phyloP scores from a whole-genome alignment of 306 rosid genomes.

The Rubus parviflorus region DNA sequence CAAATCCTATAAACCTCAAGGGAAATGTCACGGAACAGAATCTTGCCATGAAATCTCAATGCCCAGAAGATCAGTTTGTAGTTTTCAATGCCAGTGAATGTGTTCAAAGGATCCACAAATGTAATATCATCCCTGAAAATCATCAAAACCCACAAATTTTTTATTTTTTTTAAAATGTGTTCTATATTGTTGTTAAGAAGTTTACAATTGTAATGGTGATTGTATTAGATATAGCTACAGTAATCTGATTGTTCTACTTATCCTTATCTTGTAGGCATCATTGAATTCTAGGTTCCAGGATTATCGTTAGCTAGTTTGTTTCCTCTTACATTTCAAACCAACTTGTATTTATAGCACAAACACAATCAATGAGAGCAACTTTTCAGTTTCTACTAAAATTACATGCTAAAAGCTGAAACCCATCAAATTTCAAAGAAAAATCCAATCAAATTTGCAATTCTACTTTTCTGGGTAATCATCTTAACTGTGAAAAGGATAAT shows the following conservation, averaged over 20 bases:
- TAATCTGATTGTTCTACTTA: not conserved
- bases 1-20: slow-evolving; percentile 78
- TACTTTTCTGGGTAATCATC: not conserved
- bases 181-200: not conserved
- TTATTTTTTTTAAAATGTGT: not conserved
- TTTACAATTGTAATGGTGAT: not conserved
- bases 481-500: not conserved
- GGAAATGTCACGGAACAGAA: slow-evolving; percentile 78
- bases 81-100: slow-evolving; percentile 78
- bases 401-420: not conserved
- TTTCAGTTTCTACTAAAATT: not conserved
- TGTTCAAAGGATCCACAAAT: slow-evolving; percentile 77
- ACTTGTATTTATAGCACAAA: not conserved
- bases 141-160: slow-evolving; percentile 27
- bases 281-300: not conserved
- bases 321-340: not conserved
- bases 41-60: slow-evolving; percentile 75
- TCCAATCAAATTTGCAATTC: not conserved
- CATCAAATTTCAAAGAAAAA: not conserved
- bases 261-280: not conserved
- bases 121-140: slow-evolving; percentile 84
- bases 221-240: not conserved
- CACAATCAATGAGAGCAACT: not conserved
- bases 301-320: not conserved
- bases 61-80: slow-evolving; percentile 97